phyloP scores from a whole-genome alignment of 768 basidiomycete genomes.

The Russula foetens region DNA sequence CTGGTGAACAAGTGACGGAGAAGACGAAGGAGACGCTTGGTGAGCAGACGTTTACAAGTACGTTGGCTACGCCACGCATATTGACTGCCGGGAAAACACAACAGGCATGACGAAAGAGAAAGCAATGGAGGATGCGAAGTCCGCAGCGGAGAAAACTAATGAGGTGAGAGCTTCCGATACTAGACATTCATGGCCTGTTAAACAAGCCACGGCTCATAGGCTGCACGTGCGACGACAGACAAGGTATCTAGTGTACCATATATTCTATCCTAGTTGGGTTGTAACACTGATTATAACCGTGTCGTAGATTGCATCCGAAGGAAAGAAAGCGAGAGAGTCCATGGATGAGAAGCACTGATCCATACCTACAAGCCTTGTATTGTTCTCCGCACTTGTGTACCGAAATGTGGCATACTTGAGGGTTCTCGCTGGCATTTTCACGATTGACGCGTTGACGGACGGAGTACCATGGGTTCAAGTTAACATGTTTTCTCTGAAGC shows the following conservation, averaged over 20 bases:
- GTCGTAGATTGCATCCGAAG: constrained; percentile 1
- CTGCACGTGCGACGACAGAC: not conserved
- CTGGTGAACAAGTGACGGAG: constrained; percentile 14
- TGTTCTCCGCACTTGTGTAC: too few relatives aligned
- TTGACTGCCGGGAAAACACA: not conserved
- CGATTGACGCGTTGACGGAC: too few relatives aligned
- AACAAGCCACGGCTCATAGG: not conserved
- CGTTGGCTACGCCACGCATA: too few relatives aligned
- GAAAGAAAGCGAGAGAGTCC: not conserved
- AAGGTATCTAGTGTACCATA: constrained; percentile 3
- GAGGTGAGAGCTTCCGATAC: not conserved
- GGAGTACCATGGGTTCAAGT: too few relatives aligned
- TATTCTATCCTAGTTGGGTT: not conserved
- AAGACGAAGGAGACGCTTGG: constrained; percentile 15
- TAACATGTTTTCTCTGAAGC: too few relatives aligned
- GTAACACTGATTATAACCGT: not conserved
- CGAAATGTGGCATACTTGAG: too few relatives aligned
- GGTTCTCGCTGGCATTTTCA: too few relatives aligned
- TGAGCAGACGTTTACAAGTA: not conserved
- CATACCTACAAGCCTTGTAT: too few relatives aligned
- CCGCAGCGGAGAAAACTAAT: not conserved
- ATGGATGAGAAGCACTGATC: constrained; percentile 1
- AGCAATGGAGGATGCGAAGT: not conserved
- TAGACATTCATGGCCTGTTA: too few relatives aligned
- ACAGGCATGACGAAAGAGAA: constrained; percentile 8